Evolutionary conservation across 2,329 filamentous ascomycete species (phyloP), one percentile per base, ranked within the genome.

Genomic region (Botrytis aclada): DNA sequence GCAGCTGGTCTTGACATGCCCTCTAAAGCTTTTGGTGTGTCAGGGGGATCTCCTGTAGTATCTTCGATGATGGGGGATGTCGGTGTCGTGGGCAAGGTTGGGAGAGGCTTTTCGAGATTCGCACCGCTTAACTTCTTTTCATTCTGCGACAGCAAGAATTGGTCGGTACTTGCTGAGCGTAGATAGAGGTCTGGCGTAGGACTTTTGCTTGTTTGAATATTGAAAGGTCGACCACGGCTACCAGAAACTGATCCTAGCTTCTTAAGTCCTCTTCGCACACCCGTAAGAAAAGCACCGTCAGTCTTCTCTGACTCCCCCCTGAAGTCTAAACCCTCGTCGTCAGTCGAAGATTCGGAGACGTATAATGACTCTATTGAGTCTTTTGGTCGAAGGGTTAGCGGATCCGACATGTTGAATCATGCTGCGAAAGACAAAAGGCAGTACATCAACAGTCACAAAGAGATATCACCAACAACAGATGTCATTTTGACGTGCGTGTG

Each of bases 401-500:
- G 76, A 70, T 80, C 76, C 75, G 78, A 71, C 79, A 80, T 81
- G 73, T 73, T 78, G 71, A 76, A 69, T 77, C 78, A 80, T 79
- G 74, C 76, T 77, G 70, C 63, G 69, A 60, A 74, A 72, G 72
- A 72, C 39, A 34, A 32, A 60, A 72, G 47, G 64, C 62, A 47
- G 61, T 63, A 63, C 58, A 62, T 45, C 60, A 73, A 71, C 41
- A 47, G 70, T 58, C 56, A 61, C 51, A 56, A 70, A 58, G 69
- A 73, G 73, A 72, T 72, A 74, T 75, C 60, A 65, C 63, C 70
- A 72, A 54, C 71, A 62, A 25, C 45, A 66, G 64, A 61, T 58
- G 18, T 60, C 37, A 34, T 72, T 67, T 70, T 69, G 63, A 63
- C 72, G 58, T 61, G 65, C 61, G 70, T 69, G 74, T 73, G 74